Conservation (phyloP, 2,329 filamentous ascomycete genomes). For the Exophiala calicioides region DNA sequence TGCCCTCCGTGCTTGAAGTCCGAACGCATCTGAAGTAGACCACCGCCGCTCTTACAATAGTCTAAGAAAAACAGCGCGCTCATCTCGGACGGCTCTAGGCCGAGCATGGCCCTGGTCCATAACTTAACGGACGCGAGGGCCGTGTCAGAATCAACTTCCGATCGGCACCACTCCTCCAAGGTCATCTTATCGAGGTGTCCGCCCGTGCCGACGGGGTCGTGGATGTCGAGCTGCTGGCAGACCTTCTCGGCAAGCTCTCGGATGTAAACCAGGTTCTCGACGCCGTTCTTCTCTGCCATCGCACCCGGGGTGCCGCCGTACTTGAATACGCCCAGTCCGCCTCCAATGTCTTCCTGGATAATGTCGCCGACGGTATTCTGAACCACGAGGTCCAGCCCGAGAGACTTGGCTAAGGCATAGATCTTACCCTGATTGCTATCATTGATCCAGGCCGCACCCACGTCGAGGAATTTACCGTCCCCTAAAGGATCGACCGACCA, state of each 20-base stretch:
- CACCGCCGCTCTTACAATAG: conserved; percentile 56
- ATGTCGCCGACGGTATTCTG: conserved; percentile 51
- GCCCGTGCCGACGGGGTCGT: conserved; percentile 22
- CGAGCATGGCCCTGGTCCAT: conserved; percentile 55
- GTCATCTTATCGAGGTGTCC: conserved; percentile 40
- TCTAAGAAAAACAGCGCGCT: conserved; percentile 58
- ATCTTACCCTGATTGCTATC: conserved; percentile 54
- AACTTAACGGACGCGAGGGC: conserved; percentile 44
- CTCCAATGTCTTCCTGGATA: conserved; percentile 32
- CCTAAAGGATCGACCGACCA: conserved; percentile 31
- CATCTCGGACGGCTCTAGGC: conserved; percentile 52
- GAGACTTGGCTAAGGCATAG: conserved; percentile 34
- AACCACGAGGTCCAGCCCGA: conserved; percentile 46
- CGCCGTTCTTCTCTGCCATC: conserved; percentile 12
- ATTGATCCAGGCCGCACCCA: conserved; percentile 63
- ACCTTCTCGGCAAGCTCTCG: conserved; percentile 43
- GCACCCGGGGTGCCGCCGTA: not conserved
- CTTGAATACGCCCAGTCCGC: not conserved
- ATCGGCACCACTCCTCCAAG: conserved; percentile 42
- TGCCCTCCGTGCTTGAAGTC: conserved; percentile 57
- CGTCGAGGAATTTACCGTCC: conserved; percentile 43
- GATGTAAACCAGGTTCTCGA: conserved; percentile 36
- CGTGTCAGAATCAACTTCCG: conserved; percentile 33
- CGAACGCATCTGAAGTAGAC: conserved; percentile 55
- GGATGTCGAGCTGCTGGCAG: conserved; percentile 39